These are phyloP conservation scores for Dothidotthia symphoricarpi DNA, from an alignment of 2,329 filamentous ascomycete genomes.

Conservation along the genomic window DNA sequence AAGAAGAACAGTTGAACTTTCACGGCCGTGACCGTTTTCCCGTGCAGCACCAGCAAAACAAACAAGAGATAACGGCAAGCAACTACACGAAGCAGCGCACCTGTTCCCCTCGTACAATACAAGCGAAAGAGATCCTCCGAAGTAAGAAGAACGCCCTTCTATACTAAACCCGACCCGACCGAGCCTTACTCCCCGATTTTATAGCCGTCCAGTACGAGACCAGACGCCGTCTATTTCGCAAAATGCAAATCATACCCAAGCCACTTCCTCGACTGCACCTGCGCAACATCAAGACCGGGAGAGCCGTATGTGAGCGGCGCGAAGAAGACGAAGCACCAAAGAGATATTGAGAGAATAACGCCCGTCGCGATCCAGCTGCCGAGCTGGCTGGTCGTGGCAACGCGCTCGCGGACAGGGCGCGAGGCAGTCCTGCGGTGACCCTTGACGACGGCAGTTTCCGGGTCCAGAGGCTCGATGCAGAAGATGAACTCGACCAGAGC, in stretches of 20 bases:
- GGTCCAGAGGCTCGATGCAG: slow-evolving; percentile 73
- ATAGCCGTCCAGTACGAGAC: not conserved
- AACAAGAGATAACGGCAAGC: no score
- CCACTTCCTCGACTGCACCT: slow-evolving; percentile 87
- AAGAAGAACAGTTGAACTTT: no score
- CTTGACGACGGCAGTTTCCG: slow-evolving; percentile 39
- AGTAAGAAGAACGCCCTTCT: no score
- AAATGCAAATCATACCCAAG: slow-evolving; percentile 97
- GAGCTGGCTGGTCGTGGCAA: slow-evolving; percentile 73
- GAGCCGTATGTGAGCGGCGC: slow-evolving; percentile 93
- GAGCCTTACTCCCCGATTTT: no score
- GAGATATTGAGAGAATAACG: slow-evolving; percentile 65
- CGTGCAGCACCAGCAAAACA: no score
- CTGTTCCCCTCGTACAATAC: no score
- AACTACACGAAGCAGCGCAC: no score
- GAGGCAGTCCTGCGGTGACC: slow-evolving; percentile 48
- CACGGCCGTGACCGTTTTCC: no score
- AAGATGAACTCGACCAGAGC: slow-evolving; percentile 95
- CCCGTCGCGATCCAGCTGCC: slow-evolving; percentile 74
- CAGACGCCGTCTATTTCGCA: slow-evolving; percentile 69
- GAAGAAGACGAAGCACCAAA: slow-evolving; percentile 89
- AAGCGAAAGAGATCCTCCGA: no score
- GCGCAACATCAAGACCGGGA: slow-evolving; percentile 75
- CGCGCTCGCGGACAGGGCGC: slow-evolving; percentile 77
- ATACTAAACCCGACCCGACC: no score